Evolutionary conservation across 2,329 filamentous ascomycete species (phyloP).

Genomic region (Xylariales sp.): DNA sequence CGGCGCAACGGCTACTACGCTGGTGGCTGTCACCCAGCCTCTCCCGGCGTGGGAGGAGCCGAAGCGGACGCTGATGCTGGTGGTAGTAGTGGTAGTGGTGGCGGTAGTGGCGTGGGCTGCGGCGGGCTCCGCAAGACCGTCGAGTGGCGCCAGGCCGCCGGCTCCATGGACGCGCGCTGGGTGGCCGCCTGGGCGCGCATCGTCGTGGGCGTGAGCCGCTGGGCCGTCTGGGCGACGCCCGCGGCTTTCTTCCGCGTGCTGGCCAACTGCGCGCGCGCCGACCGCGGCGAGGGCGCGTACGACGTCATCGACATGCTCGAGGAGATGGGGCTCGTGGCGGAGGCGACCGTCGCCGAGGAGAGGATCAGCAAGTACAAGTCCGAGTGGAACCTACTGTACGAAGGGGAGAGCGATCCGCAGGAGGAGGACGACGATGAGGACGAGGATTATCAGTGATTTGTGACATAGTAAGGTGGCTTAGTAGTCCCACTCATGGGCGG

Average conservation of each 20-base stretch:
- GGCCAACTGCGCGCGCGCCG: slow-evolving; percentile 24
- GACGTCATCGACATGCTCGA: slow-evolving; percentile 20
- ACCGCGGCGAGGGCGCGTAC: slow-evolving; percentile 35
- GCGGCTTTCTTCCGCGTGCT: slow-evolving; percentile 13
- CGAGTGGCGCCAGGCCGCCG: slow-evolving; percentile 16
- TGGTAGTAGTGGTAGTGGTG: no score
- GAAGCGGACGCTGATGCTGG: no score
- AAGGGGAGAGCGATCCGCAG: no score
- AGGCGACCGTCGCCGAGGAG: slow-evolving; percentile 14
- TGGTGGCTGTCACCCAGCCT: no score
- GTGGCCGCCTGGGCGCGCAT: slow-evolving; percentile 15
- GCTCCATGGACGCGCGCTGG: slow-evolving; percentile 12
- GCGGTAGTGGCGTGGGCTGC: no score
- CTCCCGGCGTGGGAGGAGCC: no score
- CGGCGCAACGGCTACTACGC: neutral
- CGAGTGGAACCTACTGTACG: slow-evolving; percentile 9
- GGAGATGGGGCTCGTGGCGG: slow-evolving; percentile 16
- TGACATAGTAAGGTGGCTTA: no score
- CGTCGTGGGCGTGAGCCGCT: slow-evolving; percentile 15
- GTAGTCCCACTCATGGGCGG: no score
- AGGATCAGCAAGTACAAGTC: slow-evolving; percentile 7
- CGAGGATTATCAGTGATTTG: no score
- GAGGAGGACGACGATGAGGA: no score
- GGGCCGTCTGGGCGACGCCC: slow-evolving; percentile 13
- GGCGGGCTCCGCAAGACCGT: no score